A percentile compares a stretch with the other conserved stretches of the same genome.
These are phyloP conservation scores for Hypoxylon cercidicola DNA, from an alignment of 495 filamentous ascomycete species.

Conservation along the genomic window DNA sequence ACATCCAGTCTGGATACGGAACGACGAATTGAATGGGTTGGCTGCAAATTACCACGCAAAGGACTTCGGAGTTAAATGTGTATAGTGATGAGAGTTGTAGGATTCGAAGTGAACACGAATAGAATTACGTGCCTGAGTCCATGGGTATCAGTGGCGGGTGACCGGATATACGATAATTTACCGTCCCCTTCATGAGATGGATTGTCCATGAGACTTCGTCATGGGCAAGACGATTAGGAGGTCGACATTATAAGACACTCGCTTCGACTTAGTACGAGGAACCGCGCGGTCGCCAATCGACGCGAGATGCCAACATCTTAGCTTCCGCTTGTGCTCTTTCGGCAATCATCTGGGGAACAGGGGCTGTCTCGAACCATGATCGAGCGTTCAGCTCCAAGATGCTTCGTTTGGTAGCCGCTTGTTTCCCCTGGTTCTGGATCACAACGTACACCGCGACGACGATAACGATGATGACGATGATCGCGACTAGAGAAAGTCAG, in stretches of 20 bases:
- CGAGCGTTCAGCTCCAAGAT: slow-evolving; percentile 38
- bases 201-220: slow-evolving; percentile 1
- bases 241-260: background rate
- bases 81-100: slow-evolving; percentile 33
- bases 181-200: background rate
- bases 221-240: background rate
- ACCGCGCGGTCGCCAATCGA: slow-evolving; percentile 11
- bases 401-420: slow-evolving; percentile 34
- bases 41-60: slow-evolving; percentile 30
- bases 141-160: slow-evolving; percentile 1
- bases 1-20: slow-evolving; percentile 23
- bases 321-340: slow-evolving; percentile 37
- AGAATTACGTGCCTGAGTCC: slow-evolving; percentile 35
- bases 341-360: slow-evolving; percentile 32
- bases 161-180: background rate
- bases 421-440: slow-evolving; percentile 36
- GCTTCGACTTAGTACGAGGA: slow-evolving; percentile 8
- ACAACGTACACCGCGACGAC: slow-evolving; percentile 59
- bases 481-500: slow-evolving; percentile 54
- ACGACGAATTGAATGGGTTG: slow-evolving; percentile 2
- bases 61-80: slow-evolving; percentile 37
- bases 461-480: slow-evolving; percentile 62
- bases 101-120: slow-evolving; percentile 43
- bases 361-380: slow-evolving; percentile 24
- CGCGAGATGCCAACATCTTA: slow-evolving; percentile 20